Conservation (phyloP, 257 asterid genomes). For the Craterostigma plantagineum region DNA sequence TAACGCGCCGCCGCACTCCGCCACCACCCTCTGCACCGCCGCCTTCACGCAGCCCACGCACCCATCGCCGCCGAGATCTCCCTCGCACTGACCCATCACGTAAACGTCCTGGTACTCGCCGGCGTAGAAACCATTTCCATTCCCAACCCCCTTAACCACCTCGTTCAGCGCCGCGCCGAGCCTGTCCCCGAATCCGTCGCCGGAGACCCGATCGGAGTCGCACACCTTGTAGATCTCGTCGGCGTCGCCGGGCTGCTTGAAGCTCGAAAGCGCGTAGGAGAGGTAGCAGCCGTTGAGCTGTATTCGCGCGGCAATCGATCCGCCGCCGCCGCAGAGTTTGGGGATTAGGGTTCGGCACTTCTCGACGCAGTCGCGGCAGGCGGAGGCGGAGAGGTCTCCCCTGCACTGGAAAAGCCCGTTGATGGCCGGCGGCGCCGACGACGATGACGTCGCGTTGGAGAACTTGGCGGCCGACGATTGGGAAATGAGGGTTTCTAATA, state of each 20-base stretch:
- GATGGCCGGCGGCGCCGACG: conserved; percentile 26
- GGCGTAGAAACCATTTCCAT: conserved; percentile 43
- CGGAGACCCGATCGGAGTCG: conserved; percentile 50
- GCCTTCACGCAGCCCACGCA: conserved; percentile 66
- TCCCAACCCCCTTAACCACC: conserved; percentile 32
- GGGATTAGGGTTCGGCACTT: conserved; percentile 18
- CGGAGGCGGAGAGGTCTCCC: conserved; percentile 43
- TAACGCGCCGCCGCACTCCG: conserved; percentile 38
- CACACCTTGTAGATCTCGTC: conserved; percentile 52
- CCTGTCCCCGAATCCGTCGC: conserved; percentile 41
- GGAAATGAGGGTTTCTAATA: conserved; percentile 26
- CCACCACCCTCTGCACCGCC: conserved; percentile 31
- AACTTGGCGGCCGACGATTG: conserved; percentile 45
- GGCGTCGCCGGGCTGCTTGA: conserved; percentile 23
- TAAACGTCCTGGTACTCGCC: conserved; percentile 50
- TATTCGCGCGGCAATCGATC: conserved; percentile 41
- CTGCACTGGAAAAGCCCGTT: conserved; percentile 66
- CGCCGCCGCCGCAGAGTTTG: conserved; percentile 32
- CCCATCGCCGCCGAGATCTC: conserved; percentile 38
- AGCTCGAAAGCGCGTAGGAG: conserved; percentile 42
- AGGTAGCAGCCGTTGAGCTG: conserved; percentile 56
- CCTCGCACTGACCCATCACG: conserved; percentile 86
- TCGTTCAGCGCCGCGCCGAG: conserved; percentile 43
- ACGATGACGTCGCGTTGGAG: conserved; percentile 30
- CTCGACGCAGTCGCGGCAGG: conserved; percentile 36